phyloP scores from a whole-genome alignment of 306 rosid genomes.

The Luffa acutangula region DNA sequence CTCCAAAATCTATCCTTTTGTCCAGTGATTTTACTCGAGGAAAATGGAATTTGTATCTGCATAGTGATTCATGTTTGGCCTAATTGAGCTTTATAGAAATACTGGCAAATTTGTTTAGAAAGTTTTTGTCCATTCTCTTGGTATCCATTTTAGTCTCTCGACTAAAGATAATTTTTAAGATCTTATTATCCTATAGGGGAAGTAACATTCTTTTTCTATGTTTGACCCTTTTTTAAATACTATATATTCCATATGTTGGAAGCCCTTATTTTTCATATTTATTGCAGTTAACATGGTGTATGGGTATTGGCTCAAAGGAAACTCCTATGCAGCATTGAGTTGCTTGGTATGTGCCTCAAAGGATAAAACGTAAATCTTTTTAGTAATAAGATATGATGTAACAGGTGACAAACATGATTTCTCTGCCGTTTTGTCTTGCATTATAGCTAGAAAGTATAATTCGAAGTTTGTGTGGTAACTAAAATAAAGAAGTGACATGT shows the following conservation, averaged over 20 bases:
- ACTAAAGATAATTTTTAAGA: neutral
- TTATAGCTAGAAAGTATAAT: neutral
- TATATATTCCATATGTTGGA: neutral
- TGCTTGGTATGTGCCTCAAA: constrained; percentile 42
- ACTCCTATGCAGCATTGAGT: constrained; percentile 59
- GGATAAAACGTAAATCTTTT: neutral
- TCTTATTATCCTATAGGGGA: neutral
- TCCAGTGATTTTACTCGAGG: neutral
- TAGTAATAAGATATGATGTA: neutral
- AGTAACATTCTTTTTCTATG: neutral
- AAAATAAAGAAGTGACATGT: neutral
- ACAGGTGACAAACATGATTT: neutral
- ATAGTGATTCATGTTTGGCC: neutral
- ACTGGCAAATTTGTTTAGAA: neutral
- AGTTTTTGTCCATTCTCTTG: neutral
- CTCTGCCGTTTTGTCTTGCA: neutral
- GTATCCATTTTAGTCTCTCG: neutral
- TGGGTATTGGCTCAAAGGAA: constrained; percentile 72
- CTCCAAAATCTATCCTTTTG: neutral
- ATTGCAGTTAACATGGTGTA: constrained; percentile 79
- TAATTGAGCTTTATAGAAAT: neutral
- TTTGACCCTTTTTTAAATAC: neutral
- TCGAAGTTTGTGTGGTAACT: neutral
- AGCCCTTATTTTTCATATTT: neutral
- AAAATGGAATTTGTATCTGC: neutral